Evolutionary conservation across 1,139 yeast species (phyloP), one percentile per base, ranked within the genome.

Genomic region (Candida frijolesensis): DNA sequence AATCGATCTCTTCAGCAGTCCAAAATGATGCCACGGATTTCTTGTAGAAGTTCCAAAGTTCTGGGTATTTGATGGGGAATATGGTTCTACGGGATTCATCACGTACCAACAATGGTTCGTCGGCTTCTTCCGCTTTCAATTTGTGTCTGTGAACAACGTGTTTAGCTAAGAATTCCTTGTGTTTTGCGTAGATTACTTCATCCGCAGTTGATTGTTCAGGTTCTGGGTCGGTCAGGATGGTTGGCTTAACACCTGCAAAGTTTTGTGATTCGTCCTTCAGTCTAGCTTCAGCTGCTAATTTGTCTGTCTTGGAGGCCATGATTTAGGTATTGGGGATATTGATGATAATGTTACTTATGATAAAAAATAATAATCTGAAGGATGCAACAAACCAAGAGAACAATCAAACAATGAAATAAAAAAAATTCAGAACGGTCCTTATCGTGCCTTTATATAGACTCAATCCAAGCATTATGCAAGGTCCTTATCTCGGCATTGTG

Each of bases 11-110:
- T 78, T 94, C 99, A 50, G 99, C 97, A 48, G 99, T 94, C 99
- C 99, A 94, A 82, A 94, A 94, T 10, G 97, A 90, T 22, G 99
- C 98, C 78, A 94, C 99, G 42, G 98, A 97, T 76, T 92, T 91
- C 79, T 94, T 94, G 77, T 94, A 94, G 82, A 96, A 94, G 71
- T 92, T 96, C 98, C 99, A 94, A 65, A 95, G 89, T 76, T 94
- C 98, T 68, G 92, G 95, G 77, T 91, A 95, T 74, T 89, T 89
- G 75, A 94, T 91, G 58, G 99, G 99, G 85, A 94, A 95, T 61
- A 94, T 78, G 50, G 94, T 99, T 66, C 91, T 94, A 67, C 99
- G 85, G 67, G 84, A 84, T 60, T 82, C 84, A 82, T 95, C 94
- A 74, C 94, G 98, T 54, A 71, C 70, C 64, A 94, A 82, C 64